Conservation (phyloP, 1,139 yeast genomes). For the Geotrichum restrictum region DNA sequence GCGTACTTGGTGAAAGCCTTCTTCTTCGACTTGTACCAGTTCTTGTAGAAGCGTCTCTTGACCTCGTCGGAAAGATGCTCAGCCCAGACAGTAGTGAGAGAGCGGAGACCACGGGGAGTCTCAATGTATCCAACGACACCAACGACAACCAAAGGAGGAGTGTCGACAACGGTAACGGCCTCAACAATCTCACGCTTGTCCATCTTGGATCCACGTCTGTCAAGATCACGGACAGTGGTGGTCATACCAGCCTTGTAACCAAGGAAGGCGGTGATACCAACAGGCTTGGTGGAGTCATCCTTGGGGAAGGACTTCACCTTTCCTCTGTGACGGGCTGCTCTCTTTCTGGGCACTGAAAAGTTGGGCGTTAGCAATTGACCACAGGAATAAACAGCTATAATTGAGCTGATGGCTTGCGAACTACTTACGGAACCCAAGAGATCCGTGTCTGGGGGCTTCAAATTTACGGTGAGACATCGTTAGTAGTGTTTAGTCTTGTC, state of each 20-base stretch:
- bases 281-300: slow-evolving; percentile 97
- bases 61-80: slow-evolving; percentile 98
- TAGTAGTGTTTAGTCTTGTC: slow-evolving; percentile 9
- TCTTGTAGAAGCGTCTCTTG: slow-evolving; percentile 99
- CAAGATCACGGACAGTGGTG: slow-evolving; percentile 99
- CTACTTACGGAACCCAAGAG: slow-evolving; percentile 72
- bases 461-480: slow-evolving; percentile 98
- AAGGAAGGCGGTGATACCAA: slow-evolving; percentile 97
- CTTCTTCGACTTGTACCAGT: slow-evolving; percentile 99
- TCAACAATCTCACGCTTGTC: slow-evolving; percentile 99
- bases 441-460: slow-evolving; percentile 99
- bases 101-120: slow-evolving; percentile 99
- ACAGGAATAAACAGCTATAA: background rate
- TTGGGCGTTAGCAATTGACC: slow-evolving; percentile 8
- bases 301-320: slow-evolving; percentile 98
- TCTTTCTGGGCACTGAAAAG: slow-evolving; percentile 80
- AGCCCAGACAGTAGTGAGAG: slow-evolving; percentile 99
- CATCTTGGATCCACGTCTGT: slow-evolving; percentile 99
- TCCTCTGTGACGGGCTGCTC: slow-evolving; percentile 98
- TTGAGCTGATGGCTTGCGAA: background rate
- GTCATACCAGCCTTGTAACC: slow-evolving; percentile 99
- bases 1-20: slow-evolving; percentile 99
- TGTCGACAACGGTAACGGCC: slow-evolving; percentile 98
- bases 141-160: slow-evolving; percentile 97
- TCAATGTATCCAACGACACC: slow-evolving; percentile 99